Percentiles rank a stretch among this genome's conserved stretches.
Evolutionary conservation across 169 alveolate species (phyloP).

Genomic region (Cryptosporidium xiaoi): DNA sequence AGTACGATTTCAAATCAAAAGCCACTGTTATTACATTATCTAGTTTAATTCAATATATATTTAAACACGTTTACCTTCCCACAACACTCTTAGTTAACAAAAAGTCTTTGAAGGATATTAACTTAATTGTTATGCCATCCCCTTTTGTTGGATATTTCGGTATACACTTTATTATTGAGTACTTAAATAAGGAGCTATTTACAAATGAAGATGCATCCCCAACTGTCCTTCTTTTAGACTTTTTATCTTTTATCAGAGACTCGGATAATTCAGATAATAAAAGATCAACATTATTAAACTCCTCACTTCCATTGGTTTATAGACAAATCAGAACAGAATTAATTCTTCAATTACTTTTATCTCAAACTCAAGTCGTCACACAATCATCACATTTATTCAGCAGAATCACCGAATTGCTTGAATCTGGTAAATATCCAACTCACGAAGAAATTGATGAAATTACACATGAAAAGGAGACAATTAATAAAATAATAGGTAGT

Average conservation of each 20-base stretch:
- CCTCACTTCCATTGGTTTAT: slow-evolving; percentile 4
- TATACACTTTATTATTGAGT: slow-evolving; percentile 22
- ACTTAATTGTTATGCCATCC: slow-evolving; percentile 56
- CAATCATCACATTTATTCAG: slow-evolving; percentile 53
- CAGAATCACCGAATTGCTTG: slow-evolving; percentile 37
- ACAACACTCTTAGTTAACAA: slow-evolving; percentile 35
- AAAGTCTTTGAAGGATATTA: background rate
- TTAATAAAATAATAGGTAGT: background rate
- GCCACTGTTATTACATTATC: slow-evolving; percentile 1
- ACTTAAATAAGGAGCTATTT: background rate
- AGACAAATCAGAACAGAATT: slow-evolving; percentile 51
- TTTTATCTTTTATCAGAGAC: slow-evolving; percentile 41
- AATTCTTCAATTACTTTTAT: slow-evolving; percentile 32
- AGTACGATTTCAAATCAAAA: slow-evolving; percentile 4
- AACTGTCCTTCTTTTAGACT: slow-evolving; percentile 16
- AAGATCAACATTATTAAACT: background rate
- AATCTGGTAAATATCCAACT: background rate
- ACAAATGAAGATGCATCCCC: slow-evolving; percentile 15
- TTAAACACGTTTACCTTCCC: slow-evolving; percentile 40
- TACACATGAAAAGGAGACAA: slow-evolving; percentile 22
- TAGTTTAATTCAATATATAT: slow-evolving; percentile 2
- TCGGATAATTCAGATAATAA: background rate
- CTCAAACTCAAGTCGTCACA: slow-evolving; percentile 59
- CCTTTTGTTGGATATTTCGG: slow-evolving; percentile 48
- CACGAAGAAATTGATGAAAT: background rate